phyloP scores from a whole-genome alignment of 208 protist genomes.

The Leishmania aethiopica region DNA sequence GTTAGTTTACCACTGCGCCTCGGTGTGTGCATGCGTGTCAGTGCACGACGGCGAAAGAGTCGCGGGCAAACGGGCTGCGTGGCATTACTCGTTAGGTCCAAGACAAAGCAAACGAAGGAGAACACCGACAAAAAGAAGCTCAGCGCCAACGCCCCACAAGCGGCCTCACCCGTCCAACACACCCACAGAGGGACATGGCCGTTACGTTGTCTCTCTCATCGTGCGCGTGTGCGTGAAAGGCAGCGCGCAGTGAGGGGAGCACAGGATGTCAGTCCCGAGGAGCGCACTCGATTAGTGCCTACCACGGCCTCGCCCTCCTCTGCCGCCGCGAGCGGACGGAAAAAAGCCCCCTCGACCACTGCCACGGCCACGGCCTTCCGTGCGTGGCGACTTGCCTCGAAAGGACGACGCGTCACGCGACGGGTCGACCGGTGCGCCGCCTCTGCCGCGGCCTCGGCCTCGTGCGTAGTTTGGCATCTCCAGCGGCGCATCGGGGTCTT shows the following conservation, averaged over 20 bases:
- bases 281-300: background rate
- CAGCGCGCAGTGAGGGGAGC: background rate
- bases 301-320: conserved; percentile 4
- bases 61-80: background rate
- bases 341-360: background rate
- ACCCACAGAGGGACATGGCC: background rate
- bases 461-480: background rate
- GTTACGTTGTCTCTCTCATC: too few species aligned
- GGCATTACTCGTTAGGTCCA: conserved; percentile 21
- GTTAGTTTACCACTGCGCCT: background rate
- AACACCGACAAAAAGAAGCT: background rate
- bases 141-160: background rate
- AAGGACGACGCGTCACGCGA: background rate
- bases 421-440: background rate
- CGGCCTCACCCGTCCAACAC: background rate
- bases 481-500: conserved; percentile 28
- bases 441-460: background rate
- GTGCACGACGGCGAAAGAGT: background rate
- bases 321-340: background rate
- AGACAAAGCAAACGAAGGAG: background rate
- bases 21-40: background rate
- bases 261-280: background rate
- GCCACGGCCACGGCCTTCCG: conserved; percentile 1
- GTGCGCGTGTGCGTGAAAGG: background rate
- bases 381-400: conserved; percentile 18